Evolutionary conservation across 139 green algal genomes (phyloP), one percentile per base, ranked within the genome.

Genomic region (Volvox reticuliferus): DNA sequence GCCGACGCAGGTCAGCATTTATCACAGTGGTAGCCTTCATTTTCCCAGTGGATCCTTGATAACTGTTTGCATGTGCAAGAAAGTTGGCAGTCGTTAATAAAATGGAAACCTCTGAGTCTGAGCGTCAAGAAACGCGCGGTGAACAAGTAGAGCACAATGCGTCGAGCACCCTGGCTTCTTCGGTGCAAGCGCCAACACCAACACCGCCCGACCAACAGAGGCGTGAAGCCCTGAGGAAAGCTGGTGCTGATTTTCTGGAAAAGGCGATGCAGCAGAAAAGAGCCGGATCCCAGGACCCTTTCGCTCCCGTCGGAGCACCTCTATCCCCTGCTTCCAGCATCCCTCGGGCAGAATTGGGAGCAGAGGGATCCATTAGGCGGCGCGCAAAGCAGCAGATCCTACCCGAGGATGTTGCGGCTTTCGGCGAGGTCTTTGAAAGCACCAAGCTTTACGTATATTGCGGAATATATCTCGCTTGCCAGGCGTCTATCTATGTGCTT

Each of bases 391-490:
- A 50, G 28, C 85, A 89, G 33, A 33, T 26, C 12, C 71, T 85
- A 12, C 77, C 82, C 17, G 77, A 83, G 12, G 87, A 91, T 14
- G 28, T 91, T 26, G 87, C 78, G 0, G 87, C 77, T 1, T 91
- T 91, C 77, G 87, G 87, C 14, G 17, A 33, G 18, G 62, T 81
- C 1, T 86, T 91, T 36, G 87, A 91, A 65, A 79, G 76, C 26
- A 85, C 87, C 22, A 91, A 91, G 77, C 87, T 91, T 17, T 91
- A 91, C 63, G 35, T 91, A 1, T 86, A 87, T 35, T 87, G 82
- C 62, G 87, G 69, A 16, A 63, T 91, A 71, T 86, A 87, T 36
- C 69, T 91, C 2, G 87, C 65, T 0, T 80, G 62, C 18, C 87
- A 91, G 62, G 77, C 62, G 20, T 32, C 63, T 28, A 80, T 82